These are phyloP conservation scores for Sugiyamaella sp. DNA, from an alignment of 1,139 yeast species.

Conservation along the genomic window DNA sequence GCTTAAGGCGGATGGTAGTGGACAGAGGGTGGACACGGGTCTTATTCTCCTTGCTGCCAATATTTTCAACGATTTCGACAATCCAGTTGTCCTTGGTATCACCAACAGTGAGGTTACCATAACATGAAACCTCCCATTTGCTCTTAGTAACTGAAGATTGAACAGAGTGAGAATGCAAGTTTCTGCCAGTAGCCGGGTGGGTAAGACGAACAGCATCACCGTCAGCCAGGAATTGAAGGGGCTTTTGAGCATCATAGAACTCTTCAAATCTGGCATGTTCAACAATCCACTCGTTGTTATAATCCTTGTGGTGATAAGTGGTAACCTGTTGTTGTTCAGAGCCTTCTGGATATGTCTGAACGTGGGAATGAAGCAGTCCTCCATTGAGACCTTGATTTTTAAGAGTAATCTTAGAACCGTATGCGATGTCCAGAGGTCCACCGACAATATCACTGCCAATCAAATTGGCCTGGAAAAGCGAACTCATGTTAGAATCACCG, in stretches of 20 bases:
- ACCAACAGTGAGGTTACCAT: conserved; percentile 85
- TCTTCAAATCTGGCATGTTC: conserved; percentile 70
- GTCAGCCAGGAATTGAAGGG: conserved; percentile 62
- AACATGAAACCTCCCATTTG: conserved; percentile 87
- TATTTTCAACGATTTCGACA: conserved; percentile 81
- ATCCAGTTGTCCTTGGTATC: conserved; percentile 94
- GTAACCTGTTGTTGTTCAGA: conserved; percentile 96
- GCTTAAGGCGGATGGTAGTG: conserved; percentile 76
- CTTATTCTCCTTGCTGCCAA: conserved; percentile 59
- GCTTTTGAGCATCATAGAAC: conserved; percentile 55
- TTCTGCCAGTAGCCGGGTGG: conserved; percentile 83
- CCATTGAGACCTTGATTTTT: conserved; percentile 93
- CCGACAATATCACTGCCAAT: conserved; percentile 75
- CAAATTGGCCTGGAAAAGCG: conserved; percentile 93
- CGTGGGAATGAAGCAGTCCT: conserved; percentile 91
- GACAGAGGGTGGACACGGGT: conserved; percentile 79
- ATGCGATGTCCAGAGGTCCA: conserved; percentile 87
- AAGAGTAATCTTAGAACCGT: conserved; percentile 76
- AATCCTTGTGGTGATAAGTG: conserved; percentile 88
- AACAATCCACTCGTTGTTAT: conserved; percentile 88
- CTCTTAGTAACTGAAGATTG: conserved; percentile 75
- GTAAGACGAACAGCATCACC: conserved; percentile 78
- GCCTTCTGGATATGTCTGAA: conserved; percentile 92
- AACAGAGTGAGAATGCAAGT: conserved; percentile 85
- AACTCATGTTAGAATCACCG: conserved; percentile 97